Evolutionary conservation across 225 moss, liverwort and hornwort genomes (phyloP).

Genomic region (Climacium dendroides): DNA sequence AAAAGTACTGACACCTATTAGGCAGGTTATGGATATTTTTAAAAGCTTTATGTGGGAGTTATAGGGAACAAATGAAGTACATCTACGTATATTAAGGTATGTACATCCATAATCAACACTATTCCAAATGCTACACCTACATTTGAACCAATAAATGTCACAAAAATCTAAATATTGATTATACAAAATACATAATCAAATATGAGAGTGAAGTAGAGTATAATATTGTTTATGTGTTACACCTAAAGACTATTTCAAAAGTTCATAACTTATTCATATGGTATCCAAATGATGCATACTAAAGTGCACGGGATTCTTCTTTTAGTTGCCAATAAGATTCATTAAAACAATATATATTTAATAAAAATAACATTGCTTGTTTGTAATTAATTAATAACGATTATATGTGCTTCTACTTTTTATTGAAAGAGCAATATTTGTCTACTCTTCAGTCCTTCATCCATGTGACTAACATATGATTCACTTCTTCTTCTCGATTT

Average conservation of each 20-base stretch:
- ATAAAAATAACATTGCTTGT: accelerated
- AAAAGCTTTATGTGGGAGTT: too few relatives aligned
- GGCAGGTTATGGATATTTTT: background rate
- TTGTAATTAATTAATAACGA: background rate
- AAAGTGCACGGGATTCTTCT: background rate
- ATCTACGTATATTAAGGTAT: background rate
- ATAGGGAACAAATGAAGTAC: background rate
- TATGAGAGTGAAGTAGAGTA: accelerated
- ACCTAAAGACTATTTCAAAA: background rate
- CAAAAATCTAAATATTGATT: background rate
- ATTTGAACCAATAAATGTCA: background rate
- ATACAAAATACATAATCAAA: background rate
- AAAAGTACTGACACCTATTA: accelerated
- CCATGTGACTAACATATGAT: background rate
- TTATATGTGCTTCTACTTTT: background rate
- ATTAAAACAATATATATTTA: background rate
- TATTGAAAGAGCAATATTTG: background rate
- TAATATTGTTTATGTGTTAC: background rate
- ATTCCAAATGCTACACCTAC: background rate
- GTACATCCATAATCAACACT: background rate
- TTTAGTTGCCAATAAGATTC: background rate
- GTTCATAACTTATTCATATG: background rate
- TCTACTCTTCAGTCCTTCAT: background rate
- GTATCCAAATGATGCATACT: background rate
- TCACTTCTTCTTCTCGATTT: background rate